phyloP scores from a whole-genome alignment of 2,329 filamentous ascomycete genomes.

The Cryphonectria carpinicola region DNA sequence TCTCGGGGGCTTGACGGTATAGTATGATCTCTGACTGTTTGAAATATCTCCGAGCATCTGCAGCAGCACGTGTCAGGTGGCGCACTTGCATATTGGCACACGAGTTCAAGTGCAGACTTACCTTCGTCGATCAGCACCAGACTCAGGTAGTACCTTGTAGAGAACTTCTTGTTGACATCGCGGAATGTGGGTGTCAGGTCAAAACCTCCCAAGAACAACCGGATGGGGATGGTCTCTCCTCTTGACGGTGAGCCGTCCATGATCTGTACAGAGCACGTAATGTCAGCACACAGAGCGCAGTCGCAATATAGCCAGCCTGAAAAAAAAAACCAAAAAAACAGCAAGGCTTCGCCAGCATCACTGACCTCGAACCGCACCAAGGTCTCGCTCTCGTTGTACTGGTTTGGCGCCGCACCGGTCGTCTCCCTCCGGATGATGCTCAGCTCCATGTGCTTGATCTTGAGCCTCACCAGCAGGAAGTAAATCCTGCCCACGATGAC shows the following conservation, averaged over 20 bases:
- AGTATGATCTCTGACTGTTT: conserved; percentile 99
- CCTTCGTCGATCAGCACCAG: conserved; percentile 95
- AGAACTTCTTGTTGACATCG: conserved; percentile 99
- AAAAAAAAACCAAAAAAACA: neutral
- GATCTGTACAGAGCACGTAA: conserved; percentile 59
- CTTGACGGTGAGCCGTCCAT: conserved; percentile 99
- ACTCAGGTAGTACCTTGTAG: conserved; percentile 95
- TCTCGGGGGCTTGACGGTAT: conserved; percentile 77
- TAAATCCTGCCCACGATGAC: conserved; percentile 99
- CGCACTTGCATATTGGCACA: conserved; percentile 3
- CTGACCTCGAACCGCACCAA: conserved; percentile 90
- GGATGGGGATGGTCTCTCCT: conserved; percentile 93
- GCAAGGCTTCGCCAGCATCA: neutral
- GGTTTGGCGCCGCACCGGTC: conserved; percentile 93
- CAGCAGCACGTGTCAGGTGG: conserved; percentile 31
- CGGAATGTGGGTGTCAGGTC: conserved; percentile 97
- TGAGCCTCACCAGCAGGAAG: conserved; percentile 92
- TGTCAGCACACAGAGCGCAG: neutral
- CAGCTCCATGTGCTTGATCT: conserved; percentile 99
- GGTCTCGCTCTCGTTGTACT: conserved; percentile 99
- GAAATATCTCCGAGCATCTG: conserved; percentile 95
- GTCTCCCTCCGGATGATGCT: conserved; percentile 97
- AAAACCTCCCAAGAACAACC: conserved; percentile 95
- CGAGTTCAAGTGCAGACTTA: conserved; percentile 43
- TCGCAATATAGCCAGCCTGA: too few relatives aligned